A percentile compares a stretch with the other conserved stretches of the same genome.
phyloP scores from a whole-genome alignment of 2,329 filamentous ascomycete species.

The Fusarium newnesense region DNA sequence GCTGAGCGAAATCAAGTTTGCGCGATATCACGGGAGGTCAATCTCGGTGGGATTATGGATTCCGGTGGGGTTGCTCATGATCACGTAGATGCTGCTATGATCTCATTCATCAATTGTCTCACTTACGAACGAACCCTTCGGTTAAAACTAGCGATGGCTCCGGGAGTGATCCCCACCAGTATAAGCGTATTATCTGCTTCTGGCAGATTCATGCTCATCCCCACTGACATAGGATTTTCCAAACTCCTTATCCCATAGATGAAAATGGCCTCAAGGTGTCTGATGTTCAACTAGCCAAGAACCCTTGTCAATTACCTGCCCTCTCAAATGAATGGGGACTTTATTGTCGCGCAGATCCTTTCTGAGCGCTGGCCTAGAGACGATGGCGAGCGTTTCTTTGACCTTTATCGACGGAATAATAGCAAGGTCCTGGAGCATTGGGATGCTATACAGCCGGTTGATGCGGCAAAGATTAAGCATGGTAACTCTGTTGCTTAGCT shows the following conservation, averaged over 20 bases:
- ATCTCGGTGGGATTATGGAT: background rate
- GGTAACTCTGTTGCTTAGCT: too few relatives aligned
- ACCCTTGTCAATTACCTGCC: background rate
- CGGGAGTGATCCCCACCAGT: background rate
- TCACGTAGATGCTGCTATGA: background rate
- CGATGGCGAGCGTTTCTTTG: too few relatives aligned
- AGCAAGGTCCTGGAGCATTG: too few relatives aligned
- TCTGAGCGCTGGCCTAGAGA: too few relatives aligned
- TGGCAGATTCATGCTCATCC: background rate
- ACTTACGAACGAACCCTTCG: background rate
- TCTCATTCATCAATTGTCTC: too few relatives aligned
- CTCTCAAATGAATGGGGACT: too few relatives aligned
- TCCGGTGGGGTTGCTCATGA: background rate
- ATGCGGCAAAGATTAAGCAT: too few relatives aligned
- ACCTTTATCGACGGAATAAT: too few relatives aligned
- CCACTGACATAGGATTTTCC: background rate
- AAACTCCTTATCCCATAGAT: background rate
- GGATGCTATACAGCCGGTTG: too few relatives aligned
- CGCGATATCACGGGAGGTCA: background rate
- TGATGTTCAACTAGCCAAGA: background rate
- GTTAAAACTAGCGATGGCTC: too few relatives aligned
- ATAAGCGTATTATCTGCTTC: background rate
- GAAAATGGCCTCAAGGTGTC: background rate
- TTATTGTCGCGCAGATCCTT: too few relatives aligned
- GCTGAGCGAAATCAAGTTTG: background rate